Evolutionary conservation across 176 grass and related monocot species (phyloP), one percentile per base, ranked within the genome.

Genomic region (Echinochloa phyllopogon): DNA sequence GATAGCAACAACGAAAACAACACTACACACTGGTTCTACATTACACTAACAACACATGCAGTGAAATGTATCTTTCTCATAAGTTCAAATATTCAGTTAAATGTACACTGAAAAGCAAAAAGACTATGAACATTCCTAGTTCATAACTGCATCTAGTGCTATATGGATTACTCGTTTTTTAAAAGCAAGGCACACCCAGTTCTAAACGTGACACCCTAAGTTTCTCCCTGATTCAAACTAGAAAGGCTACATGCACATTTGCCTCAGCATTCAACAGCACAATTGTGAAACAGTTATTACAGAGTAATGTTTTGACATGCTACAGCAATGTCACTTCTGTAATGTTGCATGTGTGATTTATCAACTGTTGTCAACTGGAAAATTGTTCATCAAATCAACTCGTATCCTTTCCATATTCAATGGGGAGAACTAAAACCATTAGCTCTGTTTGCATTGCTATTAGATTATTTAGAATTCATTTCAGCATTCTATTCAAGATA

Each of bases 281-380:
- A 33, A 33, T 33, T 2, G 1, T 33, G 29, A 33, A 33, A 33
- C 29, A 33, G 29, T 33, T 33, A 12, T 58, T 43, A 71, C 29
- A 33, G 79, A 59, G 21, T 9, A 82, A 33, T 13, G 23, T 82
- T 53, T 47, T 72, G 69, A 52, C 39, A 69, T 57, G 56, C 37
- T 53, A 82, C 23, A 43, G 38, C 39, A 41, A 69, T 43, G 33
- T 5, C 39, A 50, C 15, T 73, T 43, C 39, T 0, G 6, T 57
- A 57, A 69, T 69, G 33, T 41, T 15, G 0, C 37, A 69, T 12
- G 15, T 45, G 71, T 0, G 4, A 75, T 38, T 53, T 75, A 56
- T 50, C 10, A 39, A 75, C 18, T 56, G 37, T 23, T 56, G 18
- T 56, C 33, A 56, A 14, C 50, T 57, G 36, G 6, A 76, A 40